Evolutionary conservation across 345 rosid species (phyloP).

Genomic region (Hibiscus tridactylites): DNA sequence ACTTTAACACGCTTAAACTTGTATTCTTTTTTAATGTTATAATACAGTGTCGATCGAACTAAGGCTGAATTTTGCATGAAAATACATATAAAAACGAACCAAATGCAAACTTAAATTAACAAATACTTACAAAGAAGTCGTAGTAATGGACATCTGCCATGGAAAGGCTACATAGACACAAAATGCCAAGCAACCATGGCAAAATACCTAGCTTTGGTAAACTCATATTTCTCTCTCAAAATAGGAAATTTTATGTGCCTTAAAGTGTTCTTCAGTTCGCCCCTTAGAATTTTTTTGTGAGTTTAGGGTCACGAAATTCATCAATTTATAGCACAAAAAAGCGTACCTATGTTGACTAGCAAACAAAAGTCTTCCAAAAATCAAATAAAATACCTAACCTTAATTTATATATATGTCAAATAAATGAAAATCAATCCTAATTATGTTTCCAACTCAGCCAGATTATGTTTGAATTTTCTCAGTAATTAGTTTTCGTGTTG

Average conservation of each 20-base stretch:
- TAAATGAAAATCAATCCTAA: no score
- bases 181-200: not conserved
- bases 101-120: not conserved
- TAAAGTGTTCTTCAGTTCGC: not conserved
- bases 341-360: not conserved
- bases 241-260: not conserved
- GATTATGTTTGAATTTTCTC: not conserved
- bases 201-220: not conserved
- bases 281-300: not conserved
- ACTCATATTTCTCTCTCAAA: not conserved
- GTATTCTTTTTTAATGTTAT: no score
- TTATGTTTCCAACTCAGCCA: no score
- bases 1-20: no score
- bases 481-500: no score
- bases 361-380: not conserved
- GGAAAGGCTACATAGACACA: not conserved
- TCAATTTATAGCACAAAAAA: not conserved
- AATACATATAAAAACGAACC: no score
- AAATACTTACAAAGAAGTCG: not conserved
- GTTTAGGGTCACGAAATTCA: not conserved
- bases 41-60: not conserved
- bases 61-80: no score
- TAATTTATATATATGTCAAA: no score
- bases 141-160: constrained; percentile 4
- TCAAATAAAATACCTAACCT: not conserved